A percentile compares a stretch with the other conserved stretches of the same genome.
phyloP scores from a whole-genome alignment of 1,139 yeast genomes.

The Debaryomyces fabryi region DNA sequence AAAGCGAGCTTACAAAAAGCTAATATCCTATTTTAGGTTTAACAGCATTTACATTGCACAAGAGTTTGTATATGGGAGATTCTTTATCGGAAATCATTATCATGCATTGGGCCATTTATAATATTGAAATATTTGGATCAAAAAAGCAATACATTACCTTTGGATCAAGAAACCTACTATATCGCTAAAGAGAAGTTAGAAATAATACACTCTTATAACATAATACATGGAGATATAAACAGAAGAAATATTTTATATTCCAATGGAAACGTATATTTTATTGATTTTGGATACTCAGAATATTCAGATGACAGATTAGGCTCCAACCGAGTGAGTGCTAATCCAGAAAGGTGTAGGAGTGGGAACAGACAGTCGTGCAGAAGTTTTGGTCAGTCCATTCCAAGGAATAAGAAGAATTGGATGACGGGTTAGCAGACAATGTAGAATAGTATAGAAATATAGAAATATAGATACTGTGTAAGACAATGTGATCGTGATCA shows the following conservation, averaged over 20 bases:
- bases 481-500: no score
- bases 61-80: not conserved
- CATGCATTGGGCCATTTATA: conserved; percentile 5
- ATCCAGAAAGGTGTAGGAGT: no score
- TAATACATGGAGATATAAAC: conserved; percentile 1
- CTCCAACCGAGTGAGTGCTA: no score
- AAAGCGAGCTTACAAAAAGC: not conserved
- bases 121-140: not conserved
- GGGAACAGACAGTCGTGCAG: no score
- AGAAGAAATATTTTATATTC: conserved; percentile 2
- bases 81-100: not conserved
- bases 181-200: conserved; percentile 4
- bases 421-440: no score
- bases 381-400: no score
- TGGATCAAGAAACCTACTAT: conserved; percentile 1
- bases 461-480: no score
- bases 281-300: no score
- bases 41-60: not conserved
- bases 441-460: no score
- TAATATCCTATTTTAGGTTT: not conserved
- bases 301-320: no score
- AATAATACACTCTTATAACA: conserved; percentile 3
- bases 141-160: not conserved
- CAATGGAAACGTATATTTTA: not conserved
- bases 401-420: no score